Evolutionary conservation across 1,284 basidiomycete genomes (phyloP), one percentile per base, ranked within the genome.

Genomic region (Takashimella koratensis): DNA sequence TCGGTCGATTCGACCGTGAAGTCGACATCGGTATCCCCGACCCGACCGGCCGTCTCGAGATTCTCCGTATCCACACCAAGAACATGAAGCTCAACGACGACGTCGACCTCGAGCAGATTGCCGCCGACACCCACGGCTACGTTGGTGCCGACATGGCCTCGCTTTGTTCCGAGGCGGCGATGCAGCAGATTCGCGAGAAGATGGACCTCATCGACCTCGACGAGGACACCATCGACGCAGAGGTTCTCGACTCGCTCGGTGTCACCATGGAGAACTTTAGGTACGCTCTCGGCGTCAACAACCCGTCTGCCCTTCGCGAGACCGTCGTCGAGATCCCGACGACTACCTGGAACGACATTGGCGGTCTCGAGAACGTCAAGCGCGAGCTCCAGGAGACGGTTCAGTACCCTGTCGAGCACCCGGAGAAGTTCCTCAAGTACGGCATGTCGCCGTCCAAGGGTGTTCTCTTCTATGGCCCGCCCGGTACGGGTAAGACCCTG

Each of bases 391-490:
- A 98, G 76, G 96, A 98, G 80, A 98, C 96, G 10, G 95, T 99
- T 1, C 94, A 97, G 71, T 98, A 98, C 81, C 96, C 96, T 51
- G 95, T 98, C 76, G 96, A 98, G 79, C 96, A 98, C 74, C 96
- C 96, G 59, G 96, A 98, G 76, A 98, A 98, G 81, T 98, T 98
- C 90, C 83, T 98, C 86, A 98, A 98, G 81, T 98, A 98, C 70
- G 96, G 96, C 63, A 96, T 98, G 90, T 92, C 92, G 40, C 95
- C 96, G 3, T 96, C 92, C 40, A 98, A 98, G 82, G 96, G 94
- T 84, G 94, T 98, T 47, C 79, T 96, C 10, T 81, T 96, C 2
- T 95, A 95, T 70, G 92, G 93, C 0, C 93, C 93, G 8, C 93
- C 93, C 4, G 93, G 93, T 30, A 97, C 93, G 1, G 93, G 93